A percentile compares a stretch with the other conserved stretches of the same genome.
These are phyloP conservation scores for Raffaelea arxii DNA, from an alignment of 2,329 filamentous ascomycete genomes.

Conservation along the genomic window DNA sequence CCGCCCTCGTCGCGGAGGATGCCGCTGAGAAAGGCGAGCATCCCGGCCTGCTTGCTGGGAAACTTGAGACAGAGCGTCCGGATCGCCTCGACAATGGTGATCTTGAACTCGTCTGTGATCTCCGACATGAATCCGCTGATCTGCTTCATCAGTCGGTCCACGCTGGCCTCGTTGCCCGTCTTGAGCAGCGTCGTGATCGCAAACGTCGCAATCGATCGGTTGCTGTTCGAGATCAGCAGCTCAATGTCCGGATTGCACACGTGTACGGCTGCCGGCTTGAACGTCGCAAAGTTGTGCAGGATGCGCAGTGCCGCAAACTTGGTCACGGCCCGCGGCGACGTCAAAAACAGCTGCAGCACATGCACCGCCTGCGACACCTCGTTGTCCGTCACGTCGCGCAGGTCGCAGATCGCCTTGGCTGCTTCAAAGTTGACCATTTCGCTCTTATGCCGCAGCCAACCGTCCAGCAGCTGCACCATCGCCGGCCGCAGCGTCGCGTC, in stretches of 20 bases:
- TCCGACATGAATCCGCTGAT: conserved; percentile 98
- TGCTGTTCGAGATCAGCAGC: conserved; percentile 89
- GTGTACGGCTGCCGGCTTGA: conserved; percentile 88
- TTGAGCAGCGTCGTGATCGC: conserved; percentile 97
- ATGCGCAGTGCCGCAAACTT: conserved; percentile 97
- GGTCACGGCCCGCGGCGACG: conserved; percentile 86
- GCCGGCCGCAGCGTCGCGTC: conserved; percentile 81
- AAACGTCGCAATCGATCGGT: conserved; percentile 95
- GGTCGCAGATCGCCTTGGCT: conserved; percentile 93
- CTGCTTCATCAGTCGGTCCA: conserved; percentile 97
- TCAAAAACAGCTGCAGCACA: conserved; percentile 92
- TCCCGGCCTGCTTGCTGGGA: conserved; percentile 93
- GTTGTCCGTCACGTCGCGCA: conserved; percentile 84
- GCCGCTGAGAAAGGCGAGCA: conserved; percentile 95
- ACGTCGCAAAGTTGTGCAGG: conserved; percentile 89
- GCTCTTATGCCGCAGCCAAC: conserved; percentile 96
- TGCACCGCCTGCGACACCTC: conserved; percentile 91
- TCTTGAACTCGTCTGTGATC: conserved; percentile 99
- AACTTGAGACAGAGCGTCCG: conserved; percentile 95
- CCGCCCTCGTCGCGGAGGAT: conserved; percentile 94
- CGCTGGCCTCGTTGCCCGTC: conserved; percentile 94
- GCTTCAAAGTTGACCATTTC: conserved; percentile 99
- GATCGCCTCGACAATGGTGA: conserved; percentile 98
- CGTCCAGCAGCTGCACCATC: conserved; percentile 94
- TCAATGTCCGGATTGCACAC: conserved; percentile 97